Conservation (phyloP, 768 basidiomycete genomes). For the Leccinum sublutescens region DNA sequence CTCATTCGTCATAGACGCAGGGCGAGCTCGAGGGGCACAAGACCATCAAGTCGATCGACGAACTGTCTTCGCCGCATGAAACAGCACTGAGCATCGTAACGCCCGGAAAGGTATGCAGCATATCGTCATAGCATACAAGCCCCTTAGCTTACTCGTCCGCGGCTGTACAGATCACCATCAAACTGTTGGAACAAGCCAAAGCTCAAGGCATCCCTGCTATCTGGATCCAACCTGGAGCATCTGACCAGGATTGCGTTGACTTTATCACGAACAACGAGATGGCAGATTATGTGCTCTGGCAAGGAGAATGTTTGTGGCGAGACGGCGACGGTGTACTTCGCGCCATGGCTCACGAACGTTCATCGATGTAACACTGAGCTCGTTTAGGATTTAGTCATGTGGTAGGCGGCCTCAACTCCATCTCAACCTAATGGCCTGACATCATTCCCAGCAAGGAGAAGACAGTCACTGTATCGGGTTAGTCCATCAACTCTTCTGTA, state of each 20-base stretch:
- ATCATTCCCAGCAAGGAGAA: neutral
- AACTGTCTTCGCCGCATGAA: slow-evolving; percentile 56
- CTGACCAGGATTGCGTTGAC: slow-evolving; percentile 57
- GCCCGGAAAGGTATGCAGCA: slow-evolving; percentile 54
- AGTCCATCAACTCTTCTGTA: neutral
- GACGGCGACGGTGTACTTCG: slow-evolving; percentile 61
- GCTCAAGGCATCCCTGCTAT: slow-evolving; percentile 69
- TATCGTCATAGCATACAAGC: neutral
- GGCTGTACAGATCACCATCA: slow-evolving; percentile 61
- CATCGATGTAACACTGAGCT: slow-evolving; percentile 14
- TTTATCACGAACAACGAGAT: slow-evolving; percentile 69
- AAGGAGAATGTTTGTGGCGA: slow-evolving; percentile 81
- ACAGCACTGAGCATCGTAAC: slow-evolving; percentile 82
- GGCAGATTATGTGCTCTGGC: slow-evolving; percentile 67
- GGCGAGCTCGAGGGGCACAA: slow-evolving; percentile 62
- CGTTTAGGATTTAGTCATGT: neutral
- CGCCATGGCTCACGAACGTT: slow-evolving; percentile 21
- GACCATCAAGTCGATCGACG: slow-evolving; percentile 53
- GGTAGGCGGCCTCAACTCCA: neutral
- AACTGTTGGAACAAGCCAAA: slow-evolving; percentile 63
- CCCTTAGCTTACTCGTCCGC: neutral
- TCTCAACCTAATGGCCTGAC: neutral
- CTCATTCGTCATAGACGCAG: slow-evolving; percentile 53
- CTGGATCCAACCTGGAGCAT: slow-evolving; percentile 91
- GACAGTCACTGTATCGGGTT: neutral